Conservation (phyloP, 768 basidiomycete species). For the Leucocoprinus leucothites region DNA sequence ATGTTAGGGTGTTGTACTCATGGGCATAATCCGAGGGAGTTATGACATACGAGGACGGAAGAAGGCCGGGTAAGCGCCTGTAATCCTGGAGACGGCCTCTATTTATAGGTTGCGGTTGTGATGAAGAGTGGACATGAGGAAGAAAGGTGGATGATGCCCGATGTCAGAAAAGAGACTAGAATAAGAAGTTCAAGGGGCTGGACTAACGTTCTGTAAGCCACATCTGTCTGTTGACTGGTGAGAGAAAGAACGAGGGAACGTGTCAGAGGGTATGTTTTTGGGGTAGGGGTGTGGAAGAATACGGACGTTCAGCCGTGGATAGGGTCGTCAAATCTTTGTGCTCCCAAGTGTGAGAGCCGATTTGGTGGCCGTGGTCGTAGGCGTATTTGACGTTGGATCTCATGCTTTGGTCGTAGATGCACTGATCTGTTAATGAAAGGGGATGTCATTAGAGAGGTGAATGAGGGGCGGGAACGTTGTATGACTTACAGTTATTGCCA, state of each 20-base stretch:
- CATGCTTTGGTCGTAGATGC: conserved; percentile 31
- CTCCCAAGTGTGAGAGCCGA: conserved; percentile 45
- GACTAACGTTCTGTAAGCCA: conserved; percentile 32
- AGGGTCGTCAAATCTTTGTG: conserved; percentile 33
- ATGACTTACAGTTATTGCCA: conserved; percentile 33
- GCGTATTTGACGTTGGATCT: conserved; percentile 31
- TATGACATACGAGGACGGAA: conserved; percentile 24
- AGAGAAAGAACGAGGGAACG: no score
- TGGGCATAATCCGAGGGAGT: neutral
- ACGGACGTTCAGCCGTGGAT: conserved; percentile 29
- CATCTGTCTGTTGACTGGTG: conserved; percentile 34
- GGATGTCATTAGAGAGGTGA: neutral
- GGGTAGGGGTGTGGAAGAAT: no score
- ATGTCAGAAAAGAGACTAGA: conserved; percentile 6
- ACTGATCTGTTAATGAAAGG: conserved; percentile 22
- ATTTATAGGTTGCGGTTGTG: neutral
- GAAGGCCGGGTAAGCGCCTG: conserved; percentile 34
- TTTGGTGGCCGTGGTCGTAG: conserved; percentile 36
- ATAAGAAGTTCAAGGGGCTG: neutral
- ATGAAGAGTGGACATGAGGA: conserved; percentile 1
- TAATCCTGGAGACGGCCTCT: conserved; percentile 33
- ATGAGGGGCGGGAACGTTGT: neutral
- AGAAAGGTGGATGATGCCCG: neutral
- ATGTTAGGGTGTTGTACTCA: neutral
- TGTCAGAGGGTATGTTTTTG: neutral